Evolutionary conservation across 2,329 filamentous ascomycete species (phyloP).

Genomic region (Colletotrichum shisoi): DNA sequence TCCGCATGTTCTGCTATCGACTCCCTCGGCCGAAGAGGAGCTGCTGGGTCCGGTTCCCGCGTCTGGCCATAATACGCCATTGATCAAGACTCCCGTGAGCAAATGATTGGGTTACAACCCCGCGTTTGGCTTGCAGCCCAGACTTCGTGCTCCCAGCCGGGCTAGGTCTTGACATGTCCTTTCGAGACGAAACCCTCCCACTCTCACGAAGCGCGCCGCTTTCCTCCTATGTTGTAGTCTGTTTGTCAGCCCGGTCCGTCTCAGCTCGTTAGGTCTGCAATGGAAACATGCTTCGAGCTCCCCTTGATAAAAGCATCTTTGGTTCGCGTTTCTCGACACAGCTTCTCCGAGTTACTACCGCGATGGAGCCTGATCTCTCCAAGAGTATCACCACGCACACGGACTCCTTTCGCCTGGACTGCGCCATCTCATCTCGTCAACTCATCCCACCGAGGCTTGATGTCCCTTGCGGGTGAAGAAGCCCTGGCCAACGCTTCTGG

Average conservation of each 20-base stretch:
- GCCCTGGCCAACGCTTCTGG: constrained; percentile 49
- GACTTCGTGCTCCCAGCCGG: background rate
- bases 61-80: background rate
- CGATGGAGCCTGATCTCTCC: constrained; percentile 55
- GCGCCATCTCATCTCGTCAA: constrained; percentile 44
- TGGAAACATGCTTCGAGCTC: background rate
- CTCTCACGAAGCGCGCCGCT: background rate
- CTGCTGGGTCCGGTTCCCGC: background rate
- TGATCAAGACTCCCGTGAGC: constrained; percentile 10
- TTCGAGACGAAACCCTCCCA: background rate
- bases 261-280: background rate
- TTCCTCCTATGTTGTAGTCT: background rate
- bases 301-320: background rate
- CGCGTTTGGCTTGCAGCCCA: background rate
- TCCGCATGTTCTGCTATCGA: background rate
- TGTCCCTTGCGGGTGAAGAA: constrained; percentile 41
- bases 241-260: background rate
- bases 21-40: background rate
- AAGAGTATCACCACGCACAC: constrained; percentile 56
- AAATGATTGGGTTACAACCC: constrained; percentile 12
- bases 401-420: constrained; percentile 54
- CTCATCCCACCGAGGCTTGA: constrained; percentile 30
- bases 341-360: constrained; percentile 8
- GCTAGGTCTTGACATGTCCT: background rate
- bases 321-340: background rate